Conservation (phyloP, 768 basidiomycete genomes). For the Kwoniella dejecticola region DNA sequence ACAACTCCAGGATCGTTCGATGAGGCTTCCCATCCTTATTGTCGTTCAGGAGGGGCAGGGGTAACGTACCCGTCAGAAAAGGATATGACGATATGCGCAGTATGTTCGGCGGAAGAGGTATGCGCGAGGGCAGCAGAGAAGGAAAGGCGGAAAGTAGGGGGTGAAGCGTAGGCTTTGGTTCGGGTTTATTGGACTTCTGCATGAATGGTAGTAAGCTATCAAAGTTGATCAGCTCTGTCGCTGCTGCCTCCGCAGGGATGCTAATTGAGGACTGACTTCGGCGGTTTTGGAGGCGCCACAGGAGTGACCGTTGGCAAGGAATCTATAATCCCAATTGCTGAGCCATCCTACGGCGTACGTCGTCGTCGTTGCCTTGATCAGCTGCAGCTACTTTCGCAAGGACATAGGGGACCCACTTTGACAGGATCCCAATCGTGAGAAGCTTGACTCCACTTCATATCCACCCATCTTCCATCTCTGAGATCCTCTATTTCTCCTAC, state of each 20-base stretch:
- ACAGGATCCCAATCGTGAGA: constrained; percentile 17
- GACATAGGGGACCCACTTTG: no score
- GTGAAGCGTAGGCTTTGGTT: constrained; percentile 26
- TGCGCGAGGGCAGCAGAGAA: constrained; percentile 23
- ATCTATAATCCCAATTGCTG: constrained; percentile 34
- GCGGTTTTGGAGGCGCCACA: constrained; percentile 43
- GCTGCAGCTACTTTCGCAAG: no score
- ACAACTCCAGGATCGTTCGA: constrained; percentile 14
- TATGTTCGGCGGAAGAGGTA: constrained; percentile 26
- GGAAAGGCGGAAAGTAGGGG: constrained; percentile 30
- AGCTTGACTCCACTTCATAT: constrained; percentile 32
- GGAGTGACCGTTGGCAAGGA: constrained; percentile 37
- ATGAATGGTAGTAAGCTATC: constrained; percentile 33
- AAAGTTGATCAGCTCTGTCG: background rate
- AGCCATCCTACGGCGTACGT: constrained; percentile 35
- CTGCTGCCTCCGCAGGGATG: background rate
- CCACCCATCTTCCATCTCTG: constrained; percentile 16
- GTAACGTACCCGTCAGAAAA: constrained; percentile 40
- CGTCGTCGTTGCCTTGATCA: no score
- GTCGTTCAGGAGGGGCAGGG: constrained; percentile 1
- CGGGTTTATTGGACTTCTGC: constrained; percentile 3
- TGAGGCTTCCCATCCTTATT: background rate
- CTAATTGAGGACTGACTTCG: constrained; percentile 23
- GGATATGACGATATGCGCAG: constrained; percentile 15
- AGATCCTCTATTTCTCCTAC: background rate